Percentiles rank a stretch among this genome's conserved stretches.
Conservation (phyloP, 1,284 basidiomycete species). For the Irpex lacteus region DNA sequence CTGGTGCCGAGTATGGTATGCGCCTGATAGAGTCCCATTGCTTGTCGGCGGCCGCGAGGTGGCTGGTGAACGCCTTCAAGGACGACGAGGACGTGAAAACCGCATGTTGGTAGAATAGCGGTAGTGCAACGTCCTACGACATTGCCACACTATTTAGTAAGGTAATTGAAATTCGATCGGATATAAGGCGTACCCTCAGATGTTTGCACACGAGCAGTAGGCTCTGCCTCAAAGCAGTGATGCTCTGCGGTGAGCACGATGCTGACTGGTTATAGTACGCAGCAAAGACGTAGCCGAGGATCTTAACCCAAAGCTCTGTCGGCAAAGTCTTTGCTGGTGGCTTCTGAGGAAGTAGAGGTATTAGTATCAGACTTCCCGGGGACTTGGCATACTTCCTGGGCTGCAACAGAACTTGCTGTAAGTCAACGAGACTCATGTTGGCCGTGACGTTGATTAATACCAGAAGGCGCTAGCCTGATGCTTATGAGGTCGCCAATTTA, state of each 20-base stretch:
- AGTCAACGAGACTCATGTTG: not conserved
- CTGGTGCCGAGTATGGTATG: constrained; percentile 80
- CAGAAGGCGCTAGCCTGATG: too few relatives aligned
- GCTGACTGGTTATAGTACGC: constrained; percentile 19
- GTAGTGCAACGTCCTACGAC: constrained; percentile 62
- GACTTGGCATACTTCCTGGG: constrained; percentile 38
- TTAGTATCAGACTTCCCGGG: constrained; percentile 60
- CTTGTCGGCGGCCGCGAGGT: constrained; percentile 61
- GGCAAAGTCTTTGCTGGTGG: constrained; percentile 56
- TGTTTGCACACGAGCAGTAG: constrained; percentile 66
- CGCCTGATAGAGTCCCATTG: constrained; percentile 84
- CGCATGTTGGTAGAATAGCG: constrained; percentile 65
- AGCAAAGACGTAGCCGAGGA: constrained; percentile 52
- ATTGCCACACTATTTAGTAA: not conserved
- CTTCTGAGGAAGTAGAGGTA: constrained; percentile 60
- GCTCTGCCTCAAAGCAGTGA: constrained; percentile 19
- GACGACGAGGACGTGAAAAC: constrained; percentile 42
- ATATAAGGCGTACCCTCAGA: constrained; percentile 57
- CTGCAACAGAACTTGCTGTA: constrained; percentile 27
- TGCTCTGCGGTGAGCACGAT: not conserved
- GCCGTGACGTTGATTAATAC: not conserved
- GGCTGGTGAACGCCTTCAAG: constrained; percentile 55
- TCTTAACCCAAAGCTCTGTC: constrained; percentile 65
- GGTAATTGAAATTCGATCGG: not conserved
- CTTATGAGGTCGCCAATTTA: too few relatives aligned